A percentile compares a stretch with the other conserved stretches of the same genome.
Conservation (phyloP, 2,329 filamentous ascomycete species). For the Apiospora malaysiana region DNA sequence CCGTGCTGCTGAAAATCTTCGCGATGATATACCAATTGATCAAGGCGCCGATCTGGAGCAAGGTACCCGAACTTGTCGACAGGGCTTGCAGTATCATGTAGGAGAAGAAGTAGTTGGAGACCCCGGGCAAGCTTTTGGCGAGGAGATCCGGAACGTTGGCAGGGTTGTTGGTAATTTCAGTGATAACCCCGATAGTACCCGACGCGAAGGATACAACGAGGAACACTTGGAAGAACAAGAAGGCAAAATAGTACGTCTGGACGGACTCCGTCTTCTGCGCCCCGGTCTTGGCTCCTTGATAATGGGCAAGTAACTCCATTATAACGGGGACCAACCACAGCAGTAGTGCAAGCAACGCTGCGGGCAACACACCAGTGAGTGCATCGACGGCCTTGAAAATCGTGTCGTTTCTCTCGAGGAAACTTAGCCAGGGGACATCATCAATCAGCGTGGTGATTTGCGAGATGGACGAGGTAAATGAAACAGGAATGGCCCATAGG, state of each 20-base stretch:
- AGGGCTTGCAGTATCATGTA: conserved; percentile 97
- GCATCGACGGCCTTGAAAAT: conserved; percentile 67
- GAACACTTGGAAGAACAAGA: conserved; percentile 94
- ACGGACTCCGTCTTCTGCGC: conserved; percentile 81
- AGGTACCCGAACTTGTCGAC: conserved; percentile 85
- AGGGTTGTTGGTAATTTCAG: conserved; percentile 63
- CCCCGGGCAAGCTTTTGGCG: conserved; percentile 80
- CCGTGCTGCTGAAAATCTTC: conserved; percentile 82
- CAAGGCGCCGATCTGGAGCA: conserved; percentile 83
- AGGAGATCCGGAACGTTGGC: conserved; percentile 72
- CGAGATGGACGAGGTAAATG: conserved; percentile 82
- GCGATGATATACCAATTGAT: conserved; percentile 82
- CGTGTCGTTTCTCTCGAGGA: conserved; percentile 64
- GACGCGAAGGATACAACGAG: conserved; percentile 87
- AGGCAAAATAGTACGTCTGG: conserved; percentile 90
- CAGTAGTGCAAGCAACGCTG: conserved; percentile 75
- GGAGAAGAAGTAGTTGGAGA: conserved; percentile 97
- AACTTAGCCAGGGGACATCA: conserved; percentile 71
- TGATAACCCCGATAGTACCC: conserved; percentile 68
- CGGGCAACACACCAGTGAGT: conserved; percentile 86
- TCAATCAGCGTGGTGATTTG: conserved; percentile 75
- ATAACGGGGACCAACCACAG: conserved; percentile 83
- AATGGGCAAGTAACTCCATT: conserved; percentile 72
- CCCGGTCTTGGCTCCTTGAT: conserved; percentile 84
- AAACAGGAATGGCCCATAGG: conserved; percentile 89